Conservation (phyloP, 805 yeast genomes). For the Scheffersomyces stipitis region DNA sequence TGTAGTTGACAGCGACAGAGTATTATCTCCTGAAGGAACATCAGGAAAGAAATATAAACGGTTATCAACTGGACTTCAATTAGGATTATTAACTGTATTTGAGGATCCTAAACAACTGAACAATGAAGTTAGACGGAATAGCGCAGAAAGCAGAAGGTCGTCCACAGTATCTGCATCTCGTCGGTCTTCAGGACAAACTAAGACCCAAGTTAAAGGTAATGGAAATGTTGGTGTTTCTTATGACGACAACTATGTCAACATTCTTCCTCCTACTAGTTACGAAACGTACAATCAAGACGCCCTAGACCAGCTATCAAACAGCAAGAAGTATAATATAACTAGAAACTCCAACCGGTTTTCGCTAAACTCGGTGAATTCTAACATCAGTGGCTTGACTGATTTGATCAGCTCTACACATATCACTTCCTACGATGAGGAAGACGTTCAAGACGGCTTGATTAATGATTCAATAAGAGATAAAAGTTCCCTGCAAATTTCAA, state of each 20-base stretch:
- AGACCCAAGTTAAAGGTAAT: not conserved
- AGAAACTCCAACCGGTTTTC: slow-evolving; percentile 45
- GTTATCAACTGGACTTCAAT: slow-evolving; percentile 36
- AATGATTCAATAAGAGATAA: slow-evolving; percentile 17
- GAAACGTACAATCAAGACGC: slow-evolving; percentile 38
- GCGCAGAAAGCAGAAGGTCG: not conserved
- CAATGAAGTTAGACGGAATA: not conserved
- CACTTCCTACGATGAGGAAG: slow-evolving; percentile 33
- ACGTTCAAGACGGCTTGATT: slow-evolving; percentile 34
- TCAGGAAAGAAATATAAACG: slow-evolving; percentile 28
- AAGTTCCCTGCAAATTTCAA: slow-evolving; percentile 18
- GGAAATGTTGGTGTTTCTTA: slow-evolving; percentile 8
- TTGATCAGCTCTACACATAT: slow-evolving; percentile 46
- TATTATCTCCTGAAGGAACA: slow-evolving; percentile 3
- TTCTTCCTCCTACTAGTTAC: slow-evolving; percentile 19
- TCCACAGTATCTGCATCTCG: not conserved
- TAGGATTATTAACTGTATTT: slow-evolving; percentile 39
- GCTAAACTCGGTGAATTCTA: slow-evolving; percentile 50
- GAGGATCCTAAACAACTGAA: slow-evolving; percentile 25
- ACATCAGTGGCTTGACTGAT: slow-evolving; percentile 46
- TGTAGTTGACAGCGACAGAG: not conserved
- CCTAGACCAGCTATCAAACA: slow-evolving; percentile 33
- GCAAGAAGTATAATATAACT: slow-evolving; percentile 8
- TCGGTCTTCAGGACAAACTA: not conserved
- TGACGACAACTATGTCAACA: slow-evolving; percentile 28